Evolutionary conservation across 2,329 filamentous ascomycete species (phyloP), one percentile per base, ranked within the genome.

Genomic region (Colletotrichum sp.): DNA sequence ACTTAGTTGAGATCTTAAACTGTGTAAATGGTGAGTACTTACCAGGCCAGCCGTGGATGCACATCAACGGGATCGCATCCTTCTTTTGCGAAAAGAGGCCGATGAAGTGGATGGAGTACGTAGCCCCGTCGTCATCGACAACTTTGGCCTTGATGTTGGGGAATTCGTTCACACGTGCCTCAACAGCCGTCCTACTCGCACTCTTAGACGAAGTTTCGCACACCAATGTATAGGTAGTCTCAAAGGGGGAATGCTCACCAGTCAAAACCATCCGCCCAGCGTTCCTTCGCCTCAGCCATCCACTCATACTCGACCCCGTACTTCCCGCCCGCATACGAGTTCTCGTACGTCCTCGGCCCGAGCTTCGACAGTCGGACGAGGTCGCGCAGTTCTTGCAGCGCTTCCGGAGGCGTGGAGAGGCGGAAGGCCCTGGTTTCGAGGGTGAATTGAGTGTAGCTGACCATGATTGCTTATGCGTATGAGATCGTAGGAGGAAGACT

Each of bases 11-110:
- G 59, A 32, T 48, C 6, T 5, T 1, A 5, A 3, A 8, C 2
- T 13, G 44, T 22, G 44, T n/a, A 48, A 4, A 0, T 48, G 44
- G n/a, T 7, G n/a, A 48, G 6, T 22, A 2, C 44, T 22, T 1
- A 61, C 32, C 22, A 1, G 61, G 61, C 61, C 32, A 64, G 0
- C 61, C 61, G 16, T 64, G 61, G 34, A 64, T 44, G 30, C 61
- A 64, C 34, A 64, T 64, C 16, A 64, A 11, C 11, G 34, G 34
- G 3, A 64, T 64, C 11, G 61, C 61, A 27, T 64, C 61, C 61
- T 64, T 64, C 32, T 19, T 64, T 1, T 6, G n/a, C 8, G 61
- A 64, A 12, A 44, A 64, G 13, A 64, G 34, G 0, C 32, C 34
- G 25, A 39, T n/a, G 22, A 64, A 64, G 61, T 64, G 34, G 36